Evolutionary conservation across 1,284 basidiomycete genomes (phyloP).

Genomic region (Mrakiaceae sp.): DNA sequence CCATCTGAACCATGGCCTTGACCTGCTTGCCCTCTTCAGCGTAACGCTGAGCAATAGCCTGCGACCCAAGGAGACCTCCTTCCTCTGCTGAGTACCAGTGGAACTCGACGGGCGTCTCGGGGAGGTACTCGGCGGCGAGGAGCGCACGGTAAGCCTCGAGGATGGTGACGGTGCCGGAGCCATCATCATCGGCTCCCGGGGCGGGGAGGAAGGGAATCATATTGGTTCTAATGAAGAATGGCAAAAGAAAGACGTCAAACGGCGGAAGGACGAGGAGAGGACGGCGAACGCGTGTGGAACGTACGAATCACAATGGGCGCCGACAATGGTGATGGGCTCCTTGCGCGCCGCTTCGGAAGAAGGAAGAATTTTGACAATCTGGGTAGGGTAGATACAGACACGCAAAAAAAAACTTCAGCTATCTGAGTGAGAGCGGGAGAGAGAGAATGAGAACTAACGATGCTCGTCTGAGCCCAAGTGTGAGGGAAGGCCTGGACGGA

Average conservation of each 20-base stretch:
- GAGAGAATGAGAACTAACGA: conserved; percentile 30
- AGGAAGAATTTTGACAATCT: conserved; percentile 17
- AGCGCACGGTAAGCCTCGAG: conserved; percentile 80
- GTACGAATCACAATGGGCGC: conserved; percentile 77
- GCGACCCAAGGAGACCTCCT: conserved; percentile 86
- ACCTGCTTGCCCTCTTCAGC: conserved; percentile 52
- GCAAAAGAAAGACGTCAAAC: too few relatives aligned
- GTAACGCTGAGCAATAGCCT: conserved; percentile 77
- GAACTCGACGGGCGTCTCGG: conserved; percentile 67
- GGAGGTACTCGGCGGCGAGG: conserved; percentile 63
- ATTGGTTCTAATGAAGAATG: conserved; percentile 44
- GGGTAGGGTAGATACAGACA: conserved; percentile 22
- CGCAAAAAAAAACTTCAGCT: conserved; percentile 38
- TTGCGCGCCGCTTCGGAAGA: conserved; percentile 27
- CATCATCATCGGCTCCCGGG: conserved; percentile 81
- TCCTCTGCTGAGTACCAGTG: conserved; percentile 96
- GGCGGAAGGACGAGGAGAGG: too few relatives aligned
- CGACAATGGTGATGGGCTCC: conserved; percentile 45
- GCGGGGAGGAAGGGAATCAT: conserved; percentile 78
- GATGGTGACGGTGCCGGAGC: conserved; percentile 82
- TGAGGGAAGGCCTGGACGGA: conserved; percentile 71
- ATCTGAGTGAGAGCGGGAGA: conserved; percentile 30
- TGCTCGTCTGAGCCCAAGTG: conserved; percentile 82
- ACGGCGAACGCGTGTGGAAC: too few relatives aligned
- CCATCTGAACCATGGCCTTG: conserved; percentile 58